Evolutionary conservation across 2,329 filamentous ascomycete genomes (phyloP).

Genomic region (Phyllosticta citrichinensis): DNA sequence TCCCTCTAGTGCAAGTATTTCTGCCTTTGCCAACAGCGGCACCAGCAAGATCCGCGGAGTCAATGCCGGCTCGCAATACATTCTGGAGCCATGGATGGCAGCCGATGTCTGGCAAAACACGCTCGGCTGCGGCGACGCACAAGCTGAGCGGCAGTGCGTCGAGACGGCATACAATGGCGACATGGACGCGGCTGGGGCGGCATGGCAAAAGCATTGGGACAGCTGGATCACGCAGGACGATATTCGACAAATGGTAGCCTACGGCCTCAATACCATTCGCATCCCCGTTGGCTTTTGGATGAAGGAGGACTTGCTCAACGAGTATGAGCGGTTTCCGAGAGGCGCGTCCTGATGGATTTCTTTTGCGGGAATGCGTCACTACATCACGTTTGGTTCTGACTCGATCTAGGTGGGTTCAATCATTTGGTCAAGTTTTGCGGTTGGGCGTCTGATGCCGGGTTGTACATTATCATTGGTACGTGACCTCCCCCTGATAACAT

Average conservation of each 20-base stretch:
- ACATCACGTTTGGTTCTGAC: background rate
- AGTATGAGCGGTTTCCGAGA: conserved; percentile 42
- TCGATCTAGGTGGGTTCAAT: conserved; percentile 30
- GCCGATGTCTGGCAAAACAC: conserved; percentile 31
- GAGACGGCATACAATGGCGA: background rate
- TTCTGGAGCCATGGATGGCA: conserved; percentile 47
- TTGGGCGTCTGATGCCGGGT: conserved; percentile 38
- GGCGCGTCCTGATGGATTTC: background rate
- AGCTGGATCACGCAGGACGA: conserved; percentile 42
- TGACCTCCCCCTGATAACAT: too few relatives aligned
- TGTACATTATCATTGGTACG: conserved; percentile 43
- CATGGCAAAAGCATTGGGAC: conserved; percentile 42
- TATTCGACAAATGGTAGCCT: conserved; percentile 39
- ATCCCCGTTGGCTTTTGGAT: conserved; percentile 50
- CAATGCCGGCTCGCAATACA: conserved; percentile 44
- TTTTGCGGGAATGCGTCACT: background rate
- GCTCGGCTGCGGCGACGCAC: conserved; percentile 38
- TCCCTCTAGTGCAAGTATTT: background rate
- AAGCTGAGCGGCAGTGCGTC: conserved; percentile 48
- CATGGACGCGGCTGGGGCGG: conserved; percentile 33
- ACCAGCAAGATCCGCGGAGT: conserved; percentile 44
- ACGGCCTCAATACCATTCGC: conserved; percentile 44
- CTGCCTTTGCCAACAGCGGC: background rate
- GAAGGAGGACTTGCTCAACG: conserved; percentile 37
- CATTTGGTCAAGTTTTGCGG: conserved; percentile 39